Conservation (phyloP, 73 alveolate species). For the Diophrys sp. region DNA sequence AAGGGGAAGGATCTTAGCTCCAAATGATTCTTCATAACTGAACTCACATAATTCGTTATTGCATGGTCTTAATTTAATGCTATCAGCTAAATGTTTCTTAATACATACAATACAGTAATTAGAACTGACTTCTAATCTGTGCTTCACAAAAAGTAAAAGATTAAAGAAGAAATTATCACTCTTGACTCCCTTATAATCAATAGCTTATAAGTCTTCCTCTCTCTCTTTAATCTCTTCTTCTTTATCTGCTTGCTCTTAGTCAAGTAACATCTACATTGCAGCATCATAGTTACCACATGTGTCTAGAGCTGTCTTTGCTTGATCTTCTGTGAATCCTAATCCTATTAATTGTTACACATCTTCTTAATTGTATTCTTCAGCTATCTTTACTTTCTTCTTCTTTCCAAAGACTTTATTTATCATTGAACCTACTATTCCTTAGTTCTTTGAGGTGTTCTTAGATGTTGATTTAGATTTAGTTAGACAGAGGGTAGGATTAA, state of each 20-base stretch:
- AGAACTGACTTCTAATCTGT: conserved; percentile 2
- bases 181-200: background rate
- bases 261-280: background rate
- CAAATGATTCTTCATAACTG: conserved; percentile 57
- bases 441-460: background rate
- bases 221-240: background rate
- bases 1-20: conserved; percentile 43
- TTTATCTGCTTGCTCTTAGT: background rate
- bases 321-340: background rate
- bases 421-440: background rate
- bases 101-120: conserved; percentile 31
- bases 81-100: conserved; percentile 9
- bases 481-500: background rate
- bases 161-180: conserved; percentile 27
- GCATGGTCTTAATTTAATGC: conserved; percentile 29
- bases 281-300: background rate
- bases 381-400: background rate
- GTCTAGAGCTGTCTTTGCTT: background rate
- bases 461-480: background rate
- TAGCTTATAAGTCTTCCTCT: background rate
- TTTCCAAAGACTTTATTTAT: background rate
- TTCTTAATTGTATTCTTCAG: background rate
- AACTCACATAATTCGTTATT: conserved; percentile 32
- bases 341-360: background rate
- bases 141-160: conserved; percentile 9